Evolutionary conservation across 495 filamentous ascomycete species (phyloP), one percentile per base, ranked within the genome.

Genomic region (Lepidopterella palustris): DNA sequence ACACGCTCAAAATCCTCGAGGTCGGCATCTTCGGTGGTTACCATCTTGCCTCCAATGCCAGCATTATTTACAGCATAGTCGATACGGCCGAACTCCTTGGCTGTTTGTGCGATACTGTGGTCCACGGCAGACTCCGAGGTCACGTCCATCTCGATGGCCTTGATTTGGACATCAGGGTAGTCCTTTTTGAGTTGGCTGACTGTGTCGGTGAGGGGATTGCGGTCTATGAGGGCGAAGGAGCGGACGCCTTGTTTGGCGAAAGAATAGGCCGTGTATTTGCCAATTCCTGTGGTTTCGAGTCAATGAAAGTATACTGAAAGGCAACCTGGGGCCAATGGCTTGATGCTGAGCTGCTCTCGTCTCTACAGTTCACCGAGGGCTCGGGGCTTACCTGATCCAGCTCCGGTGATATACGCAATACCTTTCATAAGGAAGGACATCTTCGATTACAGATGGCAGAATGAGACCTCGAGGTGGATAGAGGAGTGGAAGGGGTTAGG

Each of bases 1-100:
- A 79, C 73, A 31, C 70, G 70, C 48, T 70, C 61, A 70, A 75
- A 79, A n/a, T 77, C 72, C 2, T 60, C 66, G 35, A 73, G 57
- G 13, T 62, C 51, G 47, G 71, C 67, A 15, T 76, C 61, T 26
- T 72, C 64, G 4, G 77, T 76, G 0, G 65, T 54, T 0, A 57
- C 58, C 0, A 71, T 51, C 0, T 27, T 52, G 6, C 70, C 66
- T 11, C 64, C 64, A 26, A 72, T 64, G 29, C 70, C 69, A 4
- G 65, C 69, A 40, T 71, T 73, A 62, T 68, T 69, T 32, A 70
- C 25, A 0, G 61, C 68, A 28, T 63, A 63, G 57, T 73, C 71
- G 18, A 68, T 57, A 6, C 66, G 28, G 31, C 65, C 66, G 45
- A 70, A 71, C 28, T 62, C 56, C 25, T 47, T 69, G 52, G 68